phyloP scores from a whole-genome alignment of 169 alveolate species.

The Cyclospora cayetanensis region DNA sequence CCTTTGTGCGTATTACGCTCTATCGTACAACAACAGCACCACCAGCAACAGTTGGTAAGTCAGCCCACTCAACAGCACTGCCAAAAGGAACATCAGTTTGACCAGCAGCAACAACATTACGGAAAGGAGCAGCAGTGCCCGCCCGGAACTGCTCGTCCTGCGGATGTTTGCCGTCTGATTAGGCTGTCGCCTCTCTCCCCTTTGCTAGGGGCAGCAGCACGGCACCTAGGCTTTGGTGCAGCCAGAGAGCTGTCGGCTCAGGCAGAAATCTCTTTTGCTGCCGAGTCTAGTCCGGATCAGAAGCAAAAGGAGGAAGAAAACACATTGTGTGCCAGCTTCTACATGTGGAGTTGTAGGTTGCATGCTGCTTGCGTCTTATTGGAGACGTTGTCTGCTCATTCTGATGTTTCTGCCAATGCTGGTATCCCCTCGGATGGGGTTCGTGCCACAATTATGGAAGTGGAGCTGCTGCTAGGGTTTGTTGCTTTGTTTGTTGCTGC shows the following conservation, averaged over 20 bases:
- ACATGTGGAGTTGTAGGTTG: neutral
- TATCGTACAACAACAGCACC: slow-evolving; percentile 19
- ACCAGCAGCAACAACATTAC: neutral
- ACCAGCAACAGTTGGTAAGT: neutral
- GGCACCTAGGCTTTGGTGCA: slow-evolving; percentile 16
- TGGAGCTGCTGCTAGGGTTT: slow-evolving; percentile 11
- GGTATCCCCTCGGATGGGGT: neutral
- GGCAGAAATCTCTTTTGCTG: neutral
- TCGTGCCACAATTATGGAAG: neutral
- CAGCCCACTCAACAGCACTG: too few species aligned
- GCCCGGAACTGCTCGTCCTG: slow-evolving; percentile 15
- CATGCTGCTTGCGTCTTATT: neutral
- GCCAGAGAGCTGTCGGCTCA: neutral
- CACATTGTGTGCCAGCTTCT: neutral
- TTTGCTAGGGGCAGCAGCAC: neutral
- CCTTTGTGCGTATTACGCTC: neutral
- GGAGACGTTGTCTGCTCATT: neutral
- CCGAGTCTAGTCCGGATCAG: neutral
- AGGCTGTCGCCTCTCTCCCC: slow-evolving; percentile 10
- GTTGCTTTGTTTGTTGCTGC: slow-evolving; percentile 16
- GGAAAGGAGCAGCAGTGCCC: neutral
- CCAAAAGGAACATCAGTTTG: neutral
- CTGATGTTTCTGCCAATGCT: neutral
- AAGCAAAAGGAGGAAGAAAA: slow-evolving; percentile 4
- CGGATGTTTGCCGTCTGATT: neutral